Base-by-base conservation (phyloP, 495 filamentous ascomycete species). In the Tuber brumale region DNA sequence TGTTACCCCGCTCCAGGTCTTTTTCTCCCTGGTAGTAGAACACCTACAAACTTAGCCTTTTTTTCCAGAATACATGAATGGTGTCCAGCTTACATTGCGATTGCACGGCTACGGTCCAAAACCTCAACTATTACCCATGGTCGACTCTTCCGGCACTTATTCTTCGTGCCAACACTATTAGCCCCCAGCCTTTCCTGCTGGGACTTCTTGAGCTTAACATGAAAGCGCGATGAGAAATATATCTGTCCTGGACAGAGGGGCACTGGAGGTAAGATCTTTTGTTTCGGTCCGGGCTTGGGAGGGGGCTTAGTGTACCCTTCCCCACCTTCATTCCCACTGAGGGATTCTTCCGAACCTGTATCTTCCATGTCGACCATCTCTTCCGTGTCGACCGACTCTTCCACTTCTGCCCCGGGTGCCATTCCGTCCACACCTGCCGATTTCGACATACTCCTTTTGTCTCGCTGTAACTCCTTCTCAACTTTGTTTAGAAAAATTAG, bases 121-220 rank as follows among this genome's bases (percentile, higher is more conserved):
- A 70, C 71, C 61, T 71, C 70, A 46, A 79, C 27, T 43, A 79
- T 77, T 1, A 79, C 71, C 77, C 75, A 80, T 9, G 78, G 78
- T 12, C 76, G 61, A 35, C 74, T 80, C 61, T 80, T 80, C 23
- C 76, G 72, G 19, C 78, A 79, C 72, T 79, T 80, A 19, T 79
- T 80, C 39, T 75, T 72, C 9, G 78, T 80, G 19, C 76, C 78
- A 6, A 71, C 70, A 21, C 72, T 75, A 14, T 70, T 41, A 23
- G 76, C 73, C 66, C 76, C 72, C 45, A 79, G 73, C n/a, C 76
- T 73, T 39, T 75, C 41, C 19, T 72, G 77, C 43, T 80, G 73
- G 5, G 78, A 46, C 1, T 70, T 74, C 18, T 61, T 75, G 42
- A 80, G 57, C 10, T 72, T 73, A 42, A 75, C 44, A 27, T 79